These are phyloP conservation scores for Pichia thaimueangensis DNA, from an alignment of 805 yeast genomes.

Conservation along the genomic window DNA sequence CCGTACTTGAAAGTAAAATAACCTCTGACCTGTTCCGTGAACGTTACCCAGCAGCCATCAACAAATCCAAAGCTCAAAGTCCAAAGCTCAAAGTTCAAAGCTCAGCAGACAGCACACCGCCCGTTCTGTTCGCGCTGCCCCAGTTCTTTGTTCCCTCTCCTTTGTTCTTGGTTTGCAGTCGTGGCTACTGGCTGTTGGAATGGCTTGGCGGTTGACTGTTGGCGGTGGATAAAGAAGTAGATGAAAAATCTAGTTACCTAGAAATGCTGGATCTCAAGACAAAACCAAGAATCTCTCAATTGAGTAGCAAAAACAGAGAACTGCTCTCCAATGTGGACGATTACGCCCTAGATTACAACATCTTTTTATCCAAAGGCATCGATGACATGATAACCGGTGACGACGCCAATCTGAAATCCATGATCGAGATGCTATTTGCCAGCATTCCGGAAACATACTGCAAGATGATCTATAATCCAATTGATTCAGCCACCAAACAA, in stretches of 20 bases:
- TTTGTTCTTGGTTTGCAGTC: too few species aligned
- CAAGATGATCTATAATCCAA: slow-evolving; percentile 19
- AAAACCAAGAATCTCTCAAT: neutral
- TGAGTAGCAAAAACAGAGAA: slow-evolving; percentile 8
- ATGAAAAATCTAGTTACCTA: too few species aligned
- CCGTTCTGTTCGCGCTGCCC: slow-evolving; percentile 6
- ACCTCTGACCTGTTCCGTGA: too few species aligned
- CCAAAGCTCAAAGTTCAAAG: too few species aligned
- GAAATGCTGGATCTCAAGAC: neutral
- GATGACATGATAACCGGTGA: slow-evolving; percentile 17
- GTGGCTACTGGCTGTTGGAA: too few species aligned
- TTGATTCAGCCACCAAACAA: slow-evolving; percentile 10
- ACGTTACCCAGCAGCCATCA: too few species aligned
- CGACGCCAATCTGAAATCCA: slow-evolving; percentile 18
- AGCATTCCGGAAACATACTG: slow-evolving; percentile 23
- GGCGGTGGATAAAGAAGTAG: too few species aligned
- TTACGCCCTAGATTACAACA: slow-evolving; percentile 34
- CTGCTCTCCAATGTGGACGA: slow-evolving; percentile 27
- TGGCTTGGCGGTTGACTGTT: too few species aligned
- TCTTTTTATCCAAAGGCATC: slow-evolving; percentile 31
- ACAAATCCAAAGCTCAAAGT: too few species aligned
- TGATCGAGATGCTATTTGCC: slow-evolving; percentile 19
- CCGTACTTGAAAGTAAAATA: too few species aligned
- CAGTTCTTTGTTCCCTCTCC: too few species aligned
- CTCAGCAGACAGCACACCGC: too few species aligned